Evolutionary conservation across 768 basidiomycete genomes (phyloP).

Genomic region (Tricholomella constricta): DNA sequence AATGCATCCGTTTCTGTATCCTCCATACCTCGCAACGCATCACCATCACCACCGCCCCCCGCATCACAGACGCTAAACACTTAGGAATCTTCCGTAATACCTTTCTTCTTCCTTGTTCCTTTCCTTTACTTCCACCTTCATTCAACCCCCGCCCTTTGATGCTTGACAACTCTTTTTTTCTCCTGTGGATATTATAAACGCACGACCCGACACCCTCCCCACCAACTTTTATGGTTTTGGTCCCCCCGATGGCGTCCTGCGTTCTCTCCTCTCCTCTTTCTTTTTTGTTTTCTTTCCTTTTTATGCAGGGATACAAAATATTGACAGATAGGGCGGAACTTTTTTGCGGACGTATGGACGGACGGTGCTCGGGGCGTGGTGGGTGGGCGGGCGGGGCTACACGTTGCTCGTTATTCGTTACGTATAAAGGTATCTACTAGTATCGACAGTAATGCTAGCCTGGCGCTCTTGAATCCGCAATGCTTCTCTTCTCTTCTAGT

Average conservation of each 20-base stretch:
- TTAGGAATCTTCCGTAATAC: background rate
- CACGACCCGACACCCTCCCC: background rate
- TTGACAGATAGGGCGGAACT: too few species aligned
- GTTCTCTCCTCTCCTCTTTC: background rate
- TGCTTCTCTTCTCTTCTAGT: too few species aligned
- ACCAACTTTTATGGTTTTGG: background rate
- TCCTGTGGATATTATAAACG: background rate
- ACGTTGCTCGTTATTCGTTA: background rate
- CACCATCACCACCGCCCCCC: background rate
- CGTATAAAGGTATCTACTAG: background rate
- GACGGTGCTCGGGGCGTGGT: background rate
- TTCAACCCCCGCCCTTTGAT: background rate
- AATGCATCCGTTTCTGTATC: background rate
- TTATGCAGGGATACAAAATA: background rate
- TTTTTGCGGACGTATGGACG: too few species aligned
- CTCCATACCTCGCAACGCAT: background rate
- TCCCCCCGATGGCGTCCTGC: too few species aligned
- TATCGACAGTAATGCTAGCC: conserved; percentile 1
- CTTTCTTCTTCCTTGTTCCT: background rate
- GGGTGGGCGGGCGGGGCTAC: background rate
- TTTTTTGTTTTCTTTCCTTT: background rate
- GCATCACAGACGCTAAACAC: background rate
- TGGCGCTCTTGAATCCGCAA: conserved; percentile 1
- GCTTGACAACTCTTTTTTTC: background rate
- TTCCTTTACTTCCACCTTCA: background rate